Conservation (phyloP, 495 filamentous ascomycete genomes). For the Aspergillus indologenus region DNA sequence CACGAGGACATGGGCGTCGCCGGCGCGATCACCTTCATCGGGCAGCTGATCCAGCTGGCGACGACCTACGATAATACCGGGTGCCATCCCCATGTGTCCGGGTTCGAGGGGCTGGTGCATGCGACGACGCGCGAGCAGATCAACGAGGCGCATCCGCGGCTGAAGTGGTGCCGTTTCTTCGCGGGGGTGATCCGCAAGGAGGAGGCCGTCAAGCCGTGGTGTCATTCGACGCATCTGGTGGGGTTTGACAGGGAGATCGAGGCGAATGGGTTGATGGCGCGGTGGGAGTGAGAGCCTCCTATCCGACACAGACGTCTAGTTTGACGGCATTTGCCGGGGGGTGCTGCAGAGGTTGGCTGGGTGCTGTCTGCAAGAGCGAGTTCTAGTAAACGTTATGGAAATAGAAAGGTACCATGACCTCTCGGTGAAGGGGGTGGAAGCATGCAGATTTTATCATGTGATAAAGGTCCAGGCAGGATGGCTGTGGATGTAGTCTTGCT, state of each 20-base stretch:
- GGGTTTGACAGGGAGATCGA: constrained; percentile 58
- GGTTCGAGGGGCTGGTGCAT: constrained; percentile 21
- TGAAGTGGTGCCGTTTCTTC: constrained; percentile 26
- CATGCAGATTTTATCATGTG: no score
- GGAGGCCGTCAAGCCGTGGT: constrained; percentile 65
- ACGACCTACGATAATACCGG: constrained; percentile 66
- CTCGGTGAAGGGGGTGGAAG: no score
- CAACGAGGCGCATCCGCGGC: constrained; percentile 24
- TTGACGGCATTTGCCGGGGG: no score
- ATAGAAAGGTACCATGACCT: no score
- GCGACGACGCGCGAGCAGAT: constrained; percentile 15
- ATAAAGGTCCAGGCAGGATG: no score
- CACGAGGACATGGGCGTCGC: constrained; percentile 65
- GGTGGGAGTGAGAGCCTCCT: no score
- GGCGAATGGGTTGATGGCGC: constrained; percentile 60
- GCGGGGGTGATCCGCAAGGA: constrained; percentile 51
- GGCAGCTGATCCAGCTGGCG: constrained; percentile 69
- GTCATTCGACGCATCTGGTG: constrained; percentile 66
- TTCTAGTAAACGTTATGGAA: no score
- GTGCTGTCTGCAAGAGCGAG: no score
- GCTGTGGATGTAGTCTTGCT: no score
- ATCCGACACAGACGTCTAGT: no score
- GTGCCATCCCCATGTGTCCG: constrained; percentile 20
- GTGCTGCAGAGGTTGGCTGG: no score
- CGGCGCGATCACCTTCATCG: constrained; percentile 65